These are phyloP conservation scores for Sporormia fimetaria DNA, from an alignment of 495 filamentous ascomycete species.

Conservation along the genomic window DNA sequence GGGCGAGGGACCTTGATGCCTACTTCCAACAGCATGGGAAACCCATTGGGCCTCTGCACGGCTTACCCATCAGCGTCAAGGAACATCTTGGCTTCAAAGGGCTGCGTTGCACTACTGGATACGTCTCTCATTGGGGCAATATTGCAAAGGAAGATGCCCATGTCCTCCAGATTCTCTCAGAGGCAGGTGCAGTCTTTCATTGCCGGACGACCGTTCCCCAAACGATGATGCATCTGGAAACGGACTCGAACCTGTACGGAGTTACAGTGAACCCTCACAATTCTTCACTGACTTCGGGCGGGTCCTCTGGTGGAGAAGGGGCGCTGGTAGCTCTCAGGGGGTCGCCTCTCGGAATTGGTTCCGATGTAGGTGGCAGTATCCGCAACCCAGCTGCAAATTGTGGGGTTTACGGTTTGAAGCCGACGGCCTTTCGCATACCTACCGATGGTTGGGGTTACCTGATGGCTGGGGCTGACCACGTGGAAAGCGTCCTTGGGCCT, in stretches of 20 bases:
- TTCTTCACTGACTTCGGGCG: conserved; percentile 22
- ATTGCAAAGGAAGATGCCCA: conserved; percentile 36
- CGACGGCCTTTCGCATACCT: conserved; percentile 49
- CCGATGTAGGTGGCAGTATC: conserved; percentile 28
- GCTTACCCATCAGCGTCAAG: conserved; percentile 57
- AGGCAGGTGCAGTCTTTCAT: conserved; percentile 42
- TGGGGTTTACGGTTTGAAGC: conserved; percentile 55
- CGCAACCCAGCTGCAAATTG: conserved; percentile 49
- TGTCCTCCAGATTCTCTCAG: conserved; percentile 39
- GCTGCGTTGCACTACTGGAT: conserved; percentile 39
- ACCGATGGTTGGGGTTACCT: conserved; percentile 39
- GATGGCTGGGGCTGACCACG: conserved; percentile 46
- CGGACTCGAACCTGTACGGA: conserved; percentile 48
- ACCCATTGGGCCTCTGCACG: conserved; percentile 52
- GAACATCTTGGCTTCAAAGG: conserved; percentile 52
- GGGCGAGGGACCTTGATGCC: conserved; percentile 31
- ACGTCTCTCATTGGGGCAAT: conserved; percentile 37
- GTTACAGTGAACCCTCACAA: conserved; percentile 29
- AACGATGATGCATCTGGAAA: conserved; percentile 52
- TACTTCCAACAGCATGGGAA: conserved; percentile 28
- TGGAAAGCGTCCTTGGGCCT: conserved; percentile 51
- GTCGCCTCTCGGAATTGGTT: conserved; percentile 26
- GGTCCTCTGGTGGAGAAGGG: conserved; percentile 28
- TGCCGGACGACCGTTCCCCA: conserved; percentile 46
- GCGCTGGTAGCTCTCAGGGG: conserved; percentile 26